These are phyloP conservation scores for Trametes sp. DNA, from an alignment of 1,284 basidiomycete genomes.

Conservation along the genomic window DNA sequence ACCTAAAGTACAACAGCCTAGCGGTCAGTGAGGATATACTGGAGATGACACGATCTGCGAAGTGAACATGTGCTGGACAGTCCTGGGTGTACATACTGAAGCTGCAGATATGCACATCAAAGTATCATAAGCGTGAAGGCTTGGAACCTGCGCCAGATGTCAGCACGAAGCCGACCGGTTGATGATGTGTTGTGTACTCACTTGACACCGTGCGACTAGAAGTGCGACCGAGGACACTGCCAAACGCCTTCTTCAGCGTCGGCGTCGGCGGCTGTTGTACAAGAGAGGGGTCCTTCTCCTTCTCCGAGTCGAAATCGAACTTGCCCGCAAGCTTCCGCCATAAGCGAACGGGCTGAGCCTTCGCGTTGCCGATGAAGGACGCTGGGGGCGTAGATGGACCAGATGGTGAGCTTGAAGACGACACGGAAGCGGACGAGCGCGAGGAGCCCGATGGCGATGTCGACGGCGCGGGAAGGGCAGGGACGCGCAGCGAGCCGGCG, in stretches of 20 bases:
- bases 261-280: constrained; percentile 8
- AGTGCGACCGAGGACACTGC: constrained; percentile 28
- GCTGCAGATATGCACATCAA: background rate
- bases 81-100: background rate
- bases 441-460: constrained; percentile 30
- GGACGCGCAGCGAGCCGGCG: constrained; percentile 12
- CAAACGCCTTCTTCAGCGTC: constrained; percentile 29
- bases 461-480: constrained; percentile 21
- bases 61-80: background rate
- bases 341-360: constrained; percentile 21
- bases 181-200: constrained; percentile 8
- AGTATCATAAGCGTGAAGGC: constrained; percentile 11
- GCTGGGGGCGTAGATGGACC: constrained; percentile 23
- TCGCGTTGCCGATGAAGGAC: constrained; percentile 15
- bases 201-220: constrained; percentile 27
- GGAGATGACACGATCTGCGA: background rate
- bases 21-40: background rate
- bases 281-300: constrained; percentile 9
- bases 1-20: constrained; percentile 8
- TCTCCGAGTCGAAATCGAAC: constrained; percentile 26
- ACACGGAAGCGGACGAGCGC: constrained; percentile 23
- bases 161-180: background rate
- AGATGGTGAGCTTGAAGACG: constrained; percentile 25
- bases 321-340: constrained; percentile 33
- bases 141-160: constrained; percentile 19